Evolutionary conservation across 192 early-diverging fungal species (phyloP), one percentile per base, ranked within the genome.

Genomic region (Backusella mclennaniae): DNA sequence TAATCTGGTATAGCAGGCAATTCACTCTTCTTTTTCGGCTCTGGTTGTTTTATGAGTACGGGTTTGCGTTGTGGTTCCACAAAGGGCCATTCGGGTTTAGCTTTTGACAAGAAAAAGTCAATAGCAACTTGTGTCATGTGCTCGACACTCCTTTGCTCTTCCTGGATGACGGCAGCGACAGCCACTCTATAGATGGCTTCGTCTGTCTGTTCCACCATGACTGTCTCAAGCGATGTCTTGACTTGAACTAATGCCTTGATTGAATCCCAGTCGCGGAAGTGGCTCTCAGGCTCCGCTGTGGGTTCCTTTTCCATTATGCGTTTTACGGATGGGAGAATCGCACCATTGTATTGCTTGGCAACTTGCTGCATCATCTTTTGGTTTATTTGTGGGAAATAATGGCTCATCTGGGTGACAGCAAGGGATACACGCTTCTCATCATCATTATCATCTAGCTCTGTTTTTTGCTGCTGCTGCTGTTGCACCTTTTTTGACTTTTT

Each of bases 171-270:
- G 8, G 76, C 82, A 38, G 83, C 77, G 2, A 86, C 72, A 9
- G 85, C 35, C 3, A 87, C 72, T 63, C 81, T 76, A 67, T 84
- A 80, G 3, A 89, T 69, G 1, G 73, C 70, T 9, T 72, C 59
- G 1, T 69, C n/a, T 33, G 82, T 76, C 17, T 84, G 77, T 9
- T 87, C 76, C 1, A 81, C 80, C 36, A 89, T 84, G 12, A 84
- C 42, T 4, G 59, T 67, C 42, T 79, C 59, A 4, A 88, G 63
- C 4, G 79, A 71, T 3, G 76, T 72, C 42, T 85, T 44, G 1
- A 74, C 71, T 4, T 74, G 33, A 41, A 86, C 78, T n/a, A 88
- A 74, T 6, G 72, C 41, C 2, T 41, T 75, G 35, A 41, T 46
- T 53, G 46, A 52, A 11, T 42, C 46, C 83, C 63, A 82, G 21